Base-by-base conservation (phyloP, 352 stramenopile species). In the Halophytophthora batemanensis region DNA sequence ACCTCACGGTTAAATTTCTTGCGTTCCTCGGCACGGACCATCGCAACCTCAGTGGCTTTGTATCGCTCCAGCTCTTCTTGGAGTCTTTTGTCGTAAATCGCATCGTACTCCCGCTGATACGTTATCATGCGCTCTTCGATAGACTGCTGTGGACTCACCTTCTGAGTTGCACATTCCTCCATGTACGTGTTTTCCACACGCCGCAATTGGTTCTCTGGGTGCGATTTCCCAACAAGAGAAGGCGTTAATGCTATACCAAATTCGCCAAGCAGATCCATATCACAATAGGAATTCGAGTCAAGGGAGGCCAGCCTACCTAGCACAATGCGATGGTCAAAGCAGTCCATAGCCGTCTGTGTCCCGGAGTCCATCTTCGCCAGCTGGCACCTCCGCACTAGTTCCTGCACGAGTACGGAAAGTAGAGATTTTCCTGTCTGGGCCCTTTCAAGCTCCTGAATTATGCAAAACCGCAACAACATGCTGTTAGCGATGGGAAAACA, bases 101-200 rank as follows among this genome's bases (percentile, higher is more conserved):
- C 69, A 31, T 90, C 76, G 53, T 77, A 87, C 51, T 90, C 79
- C 11, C 68, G 65, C 44, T 90, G 76, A 35, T 90, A 90, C 23
- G 74, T 60, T 2, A 86, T 54, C 62, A 88, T 81, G 3, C 76
- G 74, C 36, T 82, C 66, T 66, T 90, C 75, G 12, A 87, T 47
- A 7, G 65, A 77, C 14, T 71, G 67, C 2, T 49, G 33, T 2
- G 68, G 61, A 10, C 76, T 58, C 8, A 56, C 19, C 25, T 83
- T 78, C 11, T 77, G 57, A 19, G 39, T 60, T 21, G 69, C 60
- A 41, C 56, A 72, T 47, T 86, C 61, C 13, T 50, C 61, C 8
- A 88, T 46, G 37, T 83, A 90, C 23, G 63, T 58, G 13, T 46
- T 85, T 49, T 90, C 80, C n/a, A 90, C 74, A 0, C 75, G 62